These are phyloP conservation scores for Trichomonas tenax DNA, from an alignment of 208 protist species.

Conservation along the genomic window DNA sequence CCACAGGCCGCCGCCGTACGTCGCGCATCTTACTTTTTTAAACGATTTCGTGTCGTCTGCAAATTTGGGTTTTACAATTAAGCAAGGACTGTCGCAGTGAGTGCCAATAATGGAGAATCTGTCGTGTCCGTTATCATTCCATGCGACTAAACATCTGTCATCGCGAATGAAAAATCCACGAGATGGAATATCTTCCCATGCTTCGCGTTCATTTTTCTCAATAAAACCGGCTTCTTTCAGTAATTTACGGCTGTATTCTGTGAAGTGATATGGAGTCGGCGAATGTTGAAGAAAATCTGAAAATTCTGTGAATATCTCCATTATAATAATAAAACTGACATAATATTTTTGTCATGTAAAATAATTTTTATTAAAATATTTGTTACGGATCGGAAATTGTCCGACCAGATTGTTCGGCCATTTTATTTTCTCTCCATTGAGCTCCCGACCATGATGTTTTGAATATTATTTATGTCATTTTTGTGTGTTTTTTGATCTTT, in stretches of 20 bases:
- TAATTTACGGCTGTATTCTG: not conserved
- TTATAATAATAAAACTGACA: not conserved
- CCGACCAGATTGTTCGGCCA: no score
- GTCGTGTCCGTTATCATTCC: slow-evolving; percentile 5
- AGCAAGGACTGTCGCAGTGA: not conserved
- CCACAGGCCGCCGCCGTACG: not conserved
- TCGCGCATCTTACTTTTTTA: not conserved
- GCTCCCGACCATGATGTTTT: no score
- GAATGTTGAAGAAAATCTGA: not conserved
- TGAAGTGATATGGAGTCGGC: not conserved
- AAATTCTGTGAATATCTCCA: not conserved
- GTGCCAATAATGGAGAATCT: not conserved
- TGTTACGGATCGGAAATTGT: no score
- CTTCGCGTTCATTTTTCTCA: not conserved
- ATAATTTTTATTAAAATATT: no score
- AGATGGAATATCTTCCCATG: not conserved
- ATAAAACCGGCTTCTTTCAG: not conserved
- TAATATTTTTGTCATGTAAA: no score
- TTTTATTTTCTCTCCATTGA: no score
- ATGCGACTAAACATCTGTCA: not conserved
- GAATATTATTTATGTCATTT: no score
- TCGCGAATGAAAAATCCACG: slow-evolving; percentile 1
- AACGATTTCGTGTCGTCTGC: not conserved
- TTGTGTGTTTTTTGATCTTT: no score
- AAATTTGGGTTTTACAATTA: slow-evolving; percentile 9